Base-by-base conservation (phyloP, 768 basidiomycete species). In the Tylopilus intermedius region DNA sequence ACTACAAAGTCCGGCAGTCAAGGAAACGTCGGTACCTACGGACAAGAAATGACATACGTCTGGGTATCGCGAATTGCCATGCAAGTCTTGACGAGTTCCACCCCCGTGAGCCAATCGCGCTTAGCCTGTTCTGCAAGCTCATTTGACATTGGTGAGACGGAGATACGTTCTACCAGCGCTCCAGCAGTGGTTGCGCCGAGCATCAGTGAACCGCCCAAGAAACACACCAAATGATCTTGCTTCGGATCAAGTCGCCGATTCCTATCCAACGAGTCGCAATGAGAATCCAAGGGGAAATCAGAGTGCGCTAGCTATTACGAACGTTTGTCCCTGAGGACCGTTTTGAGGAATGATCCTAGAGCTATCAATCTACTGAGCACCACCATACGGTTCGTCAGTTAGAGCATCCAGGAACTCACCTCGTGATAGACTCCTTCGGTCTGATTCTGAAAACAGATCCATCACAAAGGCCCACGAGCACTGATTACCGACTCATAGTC, bases 191-290 rank as follows among this genome's bases (percentile, higher is more conserved):
- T 89, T 13, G 91, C 89, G 11, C 94, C 93, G 3, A 98, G 80
- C 77, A 98, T 83, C 51, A 98, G 80, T 1, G 90, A 90, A 3
- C 93, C 94, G 18, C 86, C 92, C 32, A 98, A 74, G 81, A 96
- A 98, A 71, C 94, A 97, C 3, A 90, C 93, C 32, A 98, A 81
- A 66, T 96, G 94, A 65, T 98, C 94, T 73, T 97, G 94, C 66
- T 96, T 95, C 9, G 89, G 89, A 9, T 77, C 76, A 26, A 89
- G 72, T 15, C 79, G 78, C 91, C 90, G 94, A 32, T 74, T 71
- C 24, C 89, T 90, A 58, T 27, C 15, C 47, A 47, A 37, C 5
- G 35, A 45, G 18, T n/a, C n/a, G 18, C 27, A 24, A 22, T 56
- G 45, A 62, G 58, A 38, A 49, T 45, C 43, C 51, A 29, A 49